Conservation (phyloP, 139 green algal species). For the Chlamydomonas sp. region DNA sequence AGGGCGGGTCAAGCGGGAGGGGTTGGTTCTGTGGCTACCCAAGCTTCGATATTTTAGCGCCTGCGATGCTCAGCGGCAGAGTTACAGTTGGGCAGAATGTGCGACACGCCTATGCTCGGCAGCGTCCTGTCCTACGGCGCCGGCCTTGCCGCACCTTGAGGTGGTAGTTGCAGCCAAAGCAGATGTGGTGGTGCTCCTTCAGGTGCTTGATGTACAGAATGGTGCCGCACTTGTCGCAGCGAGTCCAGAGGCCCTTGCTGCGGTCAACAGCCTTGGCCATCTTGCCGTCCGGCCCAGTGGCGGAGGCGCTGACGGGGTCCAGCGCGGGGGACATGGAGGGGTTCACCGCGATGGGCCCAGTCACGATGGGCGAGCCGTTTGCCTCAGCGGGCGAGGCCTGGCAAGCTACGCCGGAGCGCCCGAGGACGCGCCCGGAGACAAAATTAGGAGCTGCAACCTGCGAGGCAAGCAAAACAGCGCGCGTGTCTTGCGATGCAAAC, state of each 20-base stretch:
- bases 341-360: slow-evolving; percentile 48
- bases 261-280: slow-evolving; percentile 56
- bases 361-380: slow-evolving; percentile 15
- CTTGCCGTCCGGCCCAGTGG: slow-evolving; percentile 12
- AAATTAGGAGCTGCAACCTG: not conserved
- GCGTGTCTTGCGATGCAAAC: too few relatives aligned
- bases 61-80: not conserved
- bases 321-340: slow-evolving; percentile 3
- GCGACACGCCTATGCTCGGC: too few relatives aligned
- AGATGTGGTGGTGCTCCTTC: slow-evolving; percentile 84
- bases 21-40: too few relatives aligned
- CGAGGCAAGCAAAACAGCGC: too few relatives aligned
- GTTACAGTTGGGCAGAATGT: not conserved
- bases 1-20: too few relatives aligned
- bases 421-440: not conserved
- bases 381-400: not conserved
- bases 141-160: slow-evolving; percentile 50
- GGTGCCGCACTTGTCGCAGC: slow-evolving; percentile 84
- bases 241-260: slow-evolving; percentile 81
- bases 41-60: too few relatives aligned
- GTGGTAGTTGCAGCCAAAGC: slow-evolving; percentile 83
- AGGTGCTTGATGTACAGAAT: slow-evolving; percentile 89
- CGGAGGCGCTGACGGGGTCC: slow-evolving; percentile 48
- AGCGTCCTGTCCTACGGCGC: too few relatives aligned
- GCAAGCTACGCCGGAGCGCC: not conserved